Base-by-base conservation (phyloP, 495 filamentous ascomycete species). In the Hypoxylon trugodes region DNA sequence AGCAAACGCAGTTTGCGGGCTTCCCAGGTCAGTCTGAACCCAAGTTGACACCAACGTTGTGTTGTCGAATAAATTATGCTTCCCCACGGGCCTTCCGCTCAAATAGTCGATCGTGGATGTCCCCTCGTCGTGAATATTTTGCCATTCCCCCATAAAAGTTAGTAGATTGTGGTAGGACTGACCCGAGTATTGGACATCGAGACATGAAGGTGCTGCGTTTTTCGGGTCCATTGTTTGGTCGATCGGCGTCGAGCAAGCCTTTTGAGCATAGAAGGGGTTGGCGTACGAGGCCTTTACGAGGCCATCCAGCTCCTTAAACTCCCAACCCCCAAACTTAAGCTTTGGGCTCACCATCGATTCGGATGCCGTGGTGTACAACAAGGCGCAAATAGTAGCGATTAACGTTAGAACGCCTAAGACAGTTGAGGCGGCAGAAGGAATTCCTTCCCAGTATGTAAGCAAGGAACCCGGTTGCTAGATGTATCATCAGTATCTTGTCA, bases 361-460 rank as follows among this genome's bases (percentile, higher is more conserved):
- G 0, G 87, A 87, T 0, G 90, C 89, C 6, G 89, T 89, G 1
- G 89, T 90, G 66, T 92, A 93, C 6, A 92, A 72, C 76, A 87
- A 85, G 6, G 86, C 83, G 2, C 83, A 77, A 19, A 92, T 37
- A 0, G 89, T 82, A 2, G 83, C 85, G 24, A 82, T 70, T 51
- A 92, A 66, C 0, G 85, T 77, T 2, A 90, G 69, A 0, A 72
- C 42, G 0, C 89, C 89, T 12, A 92, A 73, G 1, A 86, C 60
- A 2, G 86, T 85, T 7, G 83, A 49, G 0, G 76, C 87, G 1
- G 87, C 87, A 61, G 87, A 85, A 16, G 81, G 79, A 13, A 91
- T 72, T 10, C 80, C 80, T 63, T 85, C 77, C 76, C 77, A 87
- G 53, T 90, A 85, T 0, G 87, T 89, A 40, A 92, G 78, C 70